Conservation (phyloP, 352 stramenopile species). For the Phytopythium vexans region DNA sequence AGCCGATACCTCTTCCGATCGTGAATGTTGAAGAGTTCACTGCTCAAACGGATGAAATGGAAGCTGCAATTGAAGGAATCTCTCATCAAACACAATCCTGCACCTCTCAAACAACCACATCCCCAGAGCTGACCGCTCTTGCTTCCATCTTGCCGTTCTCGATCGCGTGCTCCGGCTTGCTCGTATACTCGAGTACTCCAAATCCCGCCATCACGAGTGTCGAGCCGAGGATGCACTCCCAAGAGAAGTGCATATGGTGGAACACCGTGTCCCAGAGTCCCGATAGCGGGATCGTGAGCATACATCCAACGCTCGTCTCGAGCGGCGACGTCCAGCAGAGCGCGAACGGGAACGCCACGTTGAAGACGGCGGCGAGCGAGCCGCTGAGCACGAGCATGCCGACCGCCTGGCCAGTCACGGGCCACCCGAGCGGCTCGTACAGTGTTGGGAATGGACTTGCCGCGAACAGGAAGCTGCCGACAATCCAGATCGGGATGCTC, state of each 20-base stretch:
- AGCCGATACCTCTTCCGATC: too few species aligned
- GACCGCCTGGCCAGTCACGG: slow-evolving; percentile 25
- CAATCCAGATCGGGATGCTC: slow-evolving; percentile 44
- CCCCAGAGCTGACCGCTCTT: too few species aligned
- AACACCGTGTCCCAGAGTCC: slow-evolving; percentile 41
- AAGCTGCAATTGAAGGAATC: too few species aligned
- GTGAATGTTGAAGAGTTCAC: too few species aligned
- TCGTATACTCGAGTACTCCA: slow-evolving; percentile 28
- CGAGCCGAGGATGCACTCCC: slow-evolving; percentile 45
- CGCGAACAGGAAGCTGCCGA: slow-evolving; percentile 36
- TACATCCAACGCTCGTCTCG: slow-evolving; percentile 59
- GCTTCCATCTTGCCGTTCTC: neutral
- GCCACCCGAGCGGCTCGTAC: slow-evolving; percentile 50
- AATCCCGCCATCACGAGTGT: slow-evolving; percentile 54
- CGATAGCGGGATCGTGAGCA: slow-evolving; percentile 60
- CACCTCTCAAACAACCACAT: too few species aligned
- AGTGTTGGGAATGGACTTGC: slow-evolving; percentile 35
- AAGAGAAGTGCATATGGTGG: slow-evolving; percentile 46
- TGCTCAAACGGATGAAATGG: too few species aligned
- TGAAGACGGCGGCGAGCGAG: slow-evolving; percentile 29
- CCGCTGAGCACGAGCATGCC: slow-evolving; percentile 35
- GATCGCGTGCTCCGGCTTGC: neutral
- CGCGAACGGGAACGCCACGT: slow-evolving; percentile 37
- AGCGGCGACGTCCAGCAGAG: slow-evolving; percentile 55
- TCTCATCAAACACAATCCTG: too few species aligned